These are phyloP conservation scores for Neonectria punicea DNA, from an alignment of 2,329 filamentous ascomycete species.

Conservation along the genomic window DNA sequence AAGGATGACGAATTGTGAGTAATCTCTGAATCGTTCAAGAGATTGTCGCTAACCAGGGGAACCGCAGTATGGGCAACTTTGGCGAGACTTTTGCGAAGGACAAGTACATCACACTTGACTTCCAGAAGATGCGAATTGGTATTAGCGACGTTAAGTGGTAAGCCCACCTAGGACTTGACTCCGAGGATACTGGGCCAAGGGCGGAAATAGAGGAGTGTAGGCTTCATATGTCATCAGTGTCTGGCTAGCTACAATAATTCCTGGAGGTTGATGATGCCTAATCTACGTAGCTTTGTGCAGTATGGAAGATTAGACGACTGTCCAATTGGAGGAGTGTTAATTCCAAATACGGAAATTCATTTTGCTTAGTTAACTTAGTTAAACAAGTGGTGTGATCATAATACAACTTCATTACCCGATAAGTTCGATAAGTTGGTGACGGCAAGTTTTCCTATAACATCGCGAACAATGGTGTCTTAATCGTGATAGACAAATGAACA, in stretches of 20 bases:
- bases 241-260: background rate
- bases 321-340: background rate
- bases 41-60: background rate
- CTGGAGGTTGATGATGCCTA: background rate
- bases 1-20: slow-evolving; percentile 15
- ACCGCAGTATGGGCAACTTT: slow-evolving; percentile 19
- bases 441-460: too few species aligned
- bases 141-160: slow-evolving; percentile 22
- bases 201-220: slow-evolving; percentile 4
- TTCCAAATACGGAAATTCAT: slow-evolving; percentile 8
- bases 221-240: background rate
- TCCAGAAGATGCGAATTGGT: slow-evolving; percentile 17
- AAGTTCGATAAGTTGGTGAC: background rate
- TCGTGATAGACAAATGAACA: too few species aligned
- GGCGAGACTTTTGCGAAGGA: slow-evolving; percentile 24
- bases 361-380: too few species aligned
- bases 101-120: slow-evolving; percentile 22
- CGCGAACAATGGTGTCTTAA: too few species aligned
- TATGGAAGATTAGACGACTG: background rate
- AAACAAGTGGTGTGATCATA: background rate
- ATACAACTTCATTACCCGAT: background rate
- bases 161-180: background rate
- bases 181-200: background rate
- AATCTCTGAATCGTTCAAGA: background rate
- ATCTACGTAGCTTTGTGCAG: background rate